Evolutionary conservation across 345 rosid genomes (phyloP).

Genomic region (Physaria fendleri): DNA sequence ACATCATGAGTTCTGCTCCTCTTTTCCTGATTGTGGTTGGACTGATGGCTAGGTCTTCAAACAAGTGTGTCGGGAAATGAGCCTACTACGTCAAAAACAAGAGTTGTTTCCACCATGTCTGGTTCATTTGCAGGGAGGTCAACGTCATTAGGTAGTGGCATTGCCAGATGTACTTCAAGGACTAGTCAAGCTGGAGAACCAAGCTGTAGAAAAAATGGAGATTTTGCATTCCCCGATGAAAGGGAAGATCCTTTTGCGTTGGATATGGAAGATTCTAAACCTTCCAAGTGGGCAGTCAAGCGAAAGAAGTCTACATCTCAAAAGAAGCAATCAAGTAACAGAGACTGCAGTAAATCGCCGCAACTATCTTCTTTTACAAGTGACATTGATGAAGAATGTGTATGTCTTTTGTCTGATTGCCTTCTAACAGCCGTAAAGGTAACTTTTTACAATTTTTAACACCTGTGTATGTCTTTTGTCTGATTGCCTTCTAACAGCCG

Average conservation of each 20-base stretch:
- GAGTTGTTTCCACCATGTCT: constrained; percentile 43
- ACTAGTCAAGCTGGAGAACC: constrained; percentile 35
- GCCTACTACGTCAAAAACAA: constrained; percentile 36
- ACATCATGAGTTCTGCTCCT: constrained; percentile 7
- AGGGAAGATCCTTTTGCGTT: constrained; percentile 86
- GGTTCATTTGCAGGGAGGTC: constrained; percentile 49
- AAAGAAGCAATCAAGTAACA: constrained; percentile 38
- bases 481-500: constrained; percentile 91
- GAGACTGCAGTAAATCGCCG: constrained; percentile 33
- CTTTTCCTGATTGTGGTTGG: constrained; percentile 25
- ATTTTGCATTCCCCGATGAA: constrained; percentile 40
- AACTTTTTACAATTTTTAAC: neutral
- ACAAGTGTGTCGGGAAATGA: constrained; percentile 38
- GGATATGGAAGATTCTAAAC: constrained; percentile 74
- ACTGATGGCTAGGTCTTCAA: constrained; percentile 54
- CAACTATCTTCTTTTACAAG: constrained; percentile 35
- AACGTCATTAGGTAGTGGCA: constrained; percentile 39
- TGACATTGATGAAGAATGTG: constrained; percentile 51
- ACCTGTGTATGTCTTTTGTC: constrained; percentile 38
- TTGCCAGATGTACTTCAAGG: constrained; percentile 37
- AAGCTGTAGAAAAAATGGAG: constrained; percentile 33
- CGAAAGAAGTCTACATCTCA: constrained; percentile 39
- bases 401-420: constrained; percentile 69
- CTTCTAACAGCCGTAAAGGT: constrained; percentile 95
- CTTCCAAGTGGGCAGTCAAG: constrained; percentile 88